These are phyloP conservation scores for Phytopythium helicoides DNA, from an alignment of 352 stramenopile species.

Conservation along the genomic window DNA sequence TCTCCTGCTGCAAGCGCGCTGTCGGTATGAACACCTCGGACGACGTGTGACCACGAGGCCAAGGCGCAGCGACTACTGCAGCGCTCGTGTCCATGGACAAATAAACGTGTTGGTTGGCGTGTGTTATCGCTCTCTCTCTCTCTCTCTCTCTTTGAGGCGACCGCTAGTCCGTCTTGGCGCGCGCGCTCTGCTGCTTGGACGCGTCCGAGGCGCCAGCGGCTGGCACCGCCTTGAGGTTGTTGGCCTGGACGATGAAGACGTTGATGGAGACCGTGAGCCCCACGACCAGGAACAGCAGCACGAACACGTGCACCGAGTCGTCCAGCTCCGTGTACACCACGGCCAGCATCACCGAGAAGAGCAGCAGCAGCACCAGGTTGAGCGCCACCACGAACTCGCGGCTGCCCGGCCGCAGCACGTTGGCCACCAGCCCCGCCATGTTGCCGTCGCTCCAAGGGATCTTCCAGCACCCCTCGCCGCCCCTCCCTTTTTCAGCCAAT, in stretches of 20 bases:
- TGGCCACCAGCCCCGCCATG: constrained; percentile 42
- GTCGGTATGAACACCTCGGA: constrained; percentile 46
- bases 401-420: constrained; percentile 60
- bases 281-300: constrained; percentile 83
- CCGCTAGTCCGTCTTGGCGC: constrained; percentile 59
- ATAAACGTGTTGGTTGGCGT: not conserved
- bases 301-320: constrained; percentile 78
- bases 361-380: constrained; percentile 64
- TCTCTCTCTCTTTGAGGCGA: not conserved
- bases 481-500: not conserved
- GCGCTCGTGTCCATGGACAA: too few relatives aligned
- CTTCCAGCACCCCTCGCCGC: too few relatives aligned
- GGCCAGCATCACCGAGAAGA: constrained; percentile 70
- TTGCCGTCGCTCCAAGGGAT: not conserved
- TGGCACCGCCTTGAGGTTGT: constrained; percentile 51
- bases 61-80: too few relatives aligned
- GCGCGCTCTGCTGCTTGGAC: constrained; percentile 14
- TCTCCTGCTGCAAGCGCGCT: constrained; percentile 64
- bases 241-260: constrained; percentile 82
- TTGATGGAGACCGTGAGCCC: constrained; percentile 84
- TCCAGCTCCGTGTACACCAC: constrained; percentile 83
- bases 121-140: not conserved
- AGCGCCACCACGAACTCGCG: constrained; percentile 71
- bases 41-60: constrained; percentile 38
- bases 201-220: constrained; percentile 5